Conservation (phyloP, 2,329 filamentous ascomycete genomes). For the Xylariales sp. region DNA sequence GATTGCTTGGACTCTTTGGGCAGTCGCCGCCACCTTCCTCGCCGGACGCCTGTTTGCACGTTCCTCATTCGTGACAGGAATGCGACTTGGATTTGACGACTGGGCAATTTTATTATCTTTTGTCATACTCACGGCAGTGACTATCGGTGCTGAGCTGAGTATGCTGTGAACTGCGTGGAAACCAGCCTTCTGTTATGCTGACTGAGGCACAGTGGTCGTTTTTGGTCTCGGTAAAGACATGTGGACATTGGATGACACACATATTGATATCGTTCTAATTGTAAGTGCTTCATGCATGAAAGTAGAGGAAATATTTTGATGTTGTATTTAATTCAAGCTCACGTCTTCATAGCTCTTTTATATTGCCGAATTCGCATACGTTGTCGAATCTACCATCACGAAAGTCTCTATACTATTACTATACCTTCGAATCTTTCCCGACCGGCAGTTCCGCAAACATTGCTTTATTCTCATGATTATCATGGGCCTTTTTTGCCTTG, state of each 20-base stretch:
- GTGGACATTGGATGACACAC: constrained; percentile 13
- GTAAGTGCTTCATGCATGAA: constrained; percentile 6
- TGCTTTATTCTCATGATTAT: constrained; percentile 10
- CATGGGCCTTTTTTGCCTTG: constrained; percentile 13
- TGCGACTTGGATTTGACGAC: constrained; percentile 16
- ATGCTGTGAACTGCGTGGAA: background rate
- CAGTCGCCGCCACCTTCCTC: constrained; percentile 10
- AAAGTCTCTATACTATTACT: constrained; percentile 10
- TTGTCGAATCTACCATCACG: constrained; percentile 9
- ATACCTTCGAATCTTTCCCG: constrained; percentile 10
- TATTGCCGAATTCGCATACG: constrained; percentile 10
- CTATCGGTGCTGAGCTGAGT: constrained; percentile 15
- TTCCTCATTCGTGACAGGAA: constrained; percentile 10
- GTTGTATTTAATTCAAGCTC: no score
- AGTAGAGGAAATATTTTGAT: no score
- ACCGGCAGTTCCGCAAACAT: constrained; percentile 7
- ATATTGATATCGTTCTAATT: constrained; percentile 13
- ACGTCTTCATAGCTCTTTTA: constrained; percentile 11
- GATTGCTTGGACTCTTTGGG: constrained; percentile 13
- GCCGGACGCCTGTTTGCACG: constrained; percentile 13
- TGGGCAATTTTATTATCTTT: constrained; percentile 17
- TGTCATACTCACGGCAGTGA: constrained; percentile 12
- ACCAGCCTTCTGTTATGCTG: background rate
- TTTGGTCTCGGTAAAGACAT: constrained; percentile 15
- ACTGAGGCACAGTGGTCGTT: constrained; percentile 12